These are phyloP conservation scores for Eucalyptus sp. DNA, from an alignment of 345 rosid species.

Conservation along the genomic window DNA sequence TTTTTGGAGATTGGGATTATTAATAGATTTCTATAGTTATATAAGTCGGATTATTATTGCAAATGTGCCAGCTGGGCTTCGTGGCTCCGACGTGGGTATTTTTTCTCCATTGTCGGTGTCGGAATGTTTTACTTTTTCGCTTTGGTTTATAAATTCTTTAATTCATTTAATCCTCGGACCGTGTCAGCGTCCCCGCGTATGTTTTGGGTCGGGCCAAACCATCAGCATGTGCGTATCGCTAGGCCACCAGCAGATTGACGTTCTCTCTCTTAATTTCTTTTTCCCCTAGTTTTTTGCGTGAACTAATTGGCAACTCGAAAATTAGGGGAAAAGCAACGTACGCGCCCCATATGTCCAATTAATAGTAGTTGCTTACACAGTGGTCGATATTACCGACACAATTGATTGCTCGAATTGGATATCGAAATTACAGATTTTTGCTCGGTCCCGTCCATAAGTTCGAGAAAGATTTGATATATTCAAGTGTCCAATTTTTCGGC, in stretches of 20 bases:
- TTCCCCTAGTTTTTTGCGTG: not conserved
- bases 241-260: not conserved
- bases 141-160: not conserved
- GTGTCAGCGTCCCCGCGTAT: not conserved
- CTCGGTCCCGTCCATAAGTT: not conserved
- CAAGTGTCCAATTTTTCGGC: accelerated
- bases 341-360: not conserved
- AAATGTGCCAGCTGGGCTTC: not conserved
- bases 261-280: not conserved
- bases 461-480: not conserved
- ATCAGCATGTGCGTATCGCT: not conserved
- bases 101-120: not conserved
- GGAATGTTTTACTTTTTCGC: not conserved
- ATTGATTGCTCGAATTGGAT: not conserved
- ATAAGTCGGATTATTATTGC: too few relatives aligned
- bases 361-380: not conserved
- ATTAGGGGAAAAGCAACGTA: not conserved
- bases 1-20: not conserved
- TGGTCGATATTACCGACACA: not conserved
- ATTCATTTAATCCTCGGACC: not conserved
- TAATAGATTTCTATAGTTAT: not conserved
- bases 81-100: not conserved
- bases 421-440: not conserved
- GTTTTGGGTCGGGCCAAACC: not conserved
- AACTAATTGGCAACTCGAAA: not conserved